A percentile compares a stretch with the other conserved stretches of the same genome.
These are phyloP conservation scores for Sphagnum fallax DNA, from an alignment of 228 moss, liverwort and hornwort species.

Conservation along the genomic window DNA sequence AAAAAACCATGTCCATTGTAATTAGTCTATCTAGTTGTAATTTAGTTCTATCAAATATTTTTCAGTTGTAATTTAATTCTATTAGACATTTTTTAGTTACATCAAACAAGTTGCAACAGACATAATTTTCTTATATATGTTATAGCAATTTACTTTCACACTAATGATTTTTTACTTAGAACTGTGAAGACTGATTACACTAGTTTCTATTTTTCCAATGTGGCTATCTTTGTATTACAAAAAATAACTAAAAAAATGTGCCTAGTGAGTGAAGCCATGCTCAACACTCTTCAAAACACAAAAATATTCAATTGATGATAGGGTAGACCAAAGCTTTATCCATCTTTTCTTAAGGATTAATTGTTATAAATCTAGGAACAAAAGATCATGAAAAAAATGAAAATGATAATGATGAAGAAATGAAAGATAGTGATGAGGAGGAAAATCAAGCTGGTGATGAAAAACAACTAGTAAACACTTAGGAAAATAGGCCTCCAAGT, in stretches of 20 bases:
- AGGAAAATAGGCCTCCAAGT: slow-evolving; percentile 9
- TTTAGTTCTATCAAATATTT: slow-evolving; percentile 1
- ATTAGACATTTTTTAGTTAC: slow-evolving; percentile 9
- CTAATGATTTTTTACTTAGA: neutral
- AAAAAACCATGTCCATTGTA: no score
- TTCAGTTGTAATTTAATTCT: neutral
- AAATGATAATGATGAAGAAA: slow-evolving; percentile 12
- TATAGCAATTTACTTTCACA: neutral
- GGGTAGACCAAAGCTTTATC: slow-evolving; percentile 83
- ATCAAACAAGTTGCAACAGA: slow-evolving; percentile 8
- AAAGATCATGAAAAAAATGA: slow-evolving; percentile 17
- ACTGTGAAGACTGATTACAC: no score
- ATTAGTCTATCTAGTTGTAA: no score
- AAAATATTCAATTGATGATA: slow-evolving; percentile 96
- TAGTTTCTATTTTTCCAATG: neutral
- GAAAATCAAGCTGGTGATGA: slow-evolving; percentile 1
- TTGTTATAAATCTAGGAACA: slow-evolving; percentile 32
- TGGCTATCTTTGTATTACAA: neutral
- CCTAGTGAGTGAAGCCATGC: slow-evolving; percentile 89
- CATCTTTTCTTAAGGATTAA: slow-evolving; percentile 73
- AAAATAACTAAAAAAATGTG: slow-evolving; percentile 18
- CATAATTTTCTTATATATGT: neutral
- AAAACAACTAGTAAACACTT: neutral
- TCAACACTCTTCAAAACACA: slow-evolving; percentile 83
- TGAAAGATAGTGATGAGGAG: slow-evolving; percentile 13